Evolutionary conservation across 306 rosid species (phyloP).

Genomic region (Coriaria nepalensis): DNA sequence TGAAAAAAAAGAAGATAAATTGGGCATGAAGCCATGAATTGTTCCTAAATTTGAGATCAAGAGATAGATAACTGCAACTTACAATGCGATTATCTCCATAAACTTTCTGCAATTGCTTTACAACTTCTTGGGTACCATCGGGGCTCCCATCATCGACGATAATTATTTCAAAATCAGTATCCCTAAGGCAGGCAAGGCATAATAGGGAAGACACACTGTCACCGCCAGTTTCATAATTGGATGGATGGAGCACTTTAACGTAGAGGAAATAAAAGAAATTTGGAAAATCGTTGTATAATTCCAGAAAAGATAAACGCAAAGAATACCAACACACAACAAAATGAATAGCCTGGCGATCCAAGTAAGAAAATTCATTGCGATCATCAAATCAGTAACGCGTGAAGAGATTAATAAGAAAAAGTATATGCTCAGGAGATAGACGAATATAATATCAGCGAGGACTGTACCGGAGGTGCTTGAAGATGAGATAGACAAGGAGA

Average conservation of each 20-base stretch:
- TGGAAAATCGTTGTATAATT: neutral
- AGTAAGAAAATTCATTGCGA: neutral
- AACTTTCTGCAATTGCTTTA: conserved; percentile 67
- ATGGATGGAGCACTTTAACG: neutral
- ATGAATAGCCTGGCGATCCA: neutral
- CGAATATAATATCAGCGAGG: neutral
- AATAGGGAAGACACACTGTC: neutral
- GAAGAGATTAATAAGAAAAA: neutral
- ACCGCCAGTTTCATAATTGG: neutral
- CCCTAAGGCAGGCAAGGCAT: conserved; percentile 26
- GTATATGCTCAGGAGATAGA: neutral
- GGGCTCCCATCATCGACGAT: conserved; percentile 97
- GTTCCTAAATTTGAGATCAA: neutral
- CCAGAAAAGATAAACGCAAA: no score
- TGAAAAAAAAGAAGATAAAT: neutral
- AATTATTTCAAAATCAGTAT: conserved; percentile 73
- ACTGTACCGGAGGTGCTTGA: conserved; percentile 64
- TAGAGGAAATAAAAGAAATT: neutral
- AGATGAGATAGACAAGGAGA: conserved; percentile 70
- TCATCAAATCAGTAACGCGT: neutral
- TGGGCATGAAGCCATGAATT: no score
- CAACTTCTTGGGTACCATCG: conserved; percentile 84
- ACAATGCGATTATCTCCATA: conserved; percentile 88
- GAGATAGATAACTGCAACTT: conserved; percentile 17
- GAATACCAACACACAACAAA: neutral